Evolutionary conservation across 257 asterid species (phyloP).

Genomic region (Nicotiana paniculata): DNA sequence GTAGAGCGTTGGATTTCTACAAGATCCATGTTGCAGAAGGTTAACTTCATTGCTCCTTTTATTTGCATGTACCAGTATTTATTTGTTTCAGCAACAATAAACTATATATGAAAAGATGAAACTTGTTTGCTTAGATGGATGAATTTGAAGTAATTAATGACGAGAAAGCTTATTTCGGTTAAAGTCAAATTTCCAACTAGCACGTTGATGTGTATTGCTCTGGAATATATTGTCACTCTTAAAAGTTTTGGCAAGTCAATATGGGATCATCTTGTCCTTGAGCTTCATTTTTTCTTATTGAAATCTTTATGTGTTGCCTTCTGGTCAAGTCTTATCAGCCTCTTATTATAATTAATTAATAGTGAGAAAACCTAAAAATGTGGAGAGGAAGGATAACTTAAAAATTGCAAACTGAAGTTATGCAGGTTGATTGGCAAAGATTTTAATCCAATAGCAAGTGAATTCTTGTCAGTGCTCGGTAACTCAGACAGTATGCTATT

Average conservation of each 20-base stretch:
- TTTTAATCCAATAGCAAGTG: not conserved
- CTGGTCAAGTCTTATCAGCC: not conserved
- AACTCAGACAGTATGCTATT: not conserved
- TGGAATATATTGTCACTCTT: not conserved
- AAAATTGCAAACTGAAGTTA: not conserved
- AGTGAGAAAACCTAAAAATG: not conserved
- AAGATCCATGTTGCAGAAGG: constrained; percentile 80
- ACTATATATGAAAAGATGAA: not conserved
- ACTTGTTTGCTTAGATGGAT: not conserved
- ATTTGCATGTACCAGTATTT: not conserved
- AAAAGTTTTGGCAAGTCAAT: not conserved
- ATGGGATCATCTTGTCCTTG: not conserved
- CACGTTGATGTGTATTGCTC: not conserved
- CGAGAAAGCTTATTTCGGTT: not conserved
- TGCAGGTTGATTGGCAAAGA: not conserved
- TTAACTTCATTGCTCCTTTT: constrained; percentile 12
- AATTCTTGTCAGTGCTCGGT: not conserved
- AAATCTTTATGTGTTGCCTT: not conserved
- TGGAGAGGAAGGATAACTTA: not conserved
- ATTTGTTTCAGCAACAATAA: not conserved
- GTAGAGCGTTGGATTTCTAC: constrained; percentile 69
- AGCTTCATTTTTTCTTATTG: not conserved
- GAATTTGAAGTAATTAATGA: not conserved
- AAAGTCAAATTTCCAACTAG: not conserved
- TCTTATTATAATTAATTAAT: not conserved